Evolutionary conservation across 148 eudicot genomes (phyloP), one percentile per base, ranked within the genome.

Genomic region (Amaranthus palmeri): DNA sequence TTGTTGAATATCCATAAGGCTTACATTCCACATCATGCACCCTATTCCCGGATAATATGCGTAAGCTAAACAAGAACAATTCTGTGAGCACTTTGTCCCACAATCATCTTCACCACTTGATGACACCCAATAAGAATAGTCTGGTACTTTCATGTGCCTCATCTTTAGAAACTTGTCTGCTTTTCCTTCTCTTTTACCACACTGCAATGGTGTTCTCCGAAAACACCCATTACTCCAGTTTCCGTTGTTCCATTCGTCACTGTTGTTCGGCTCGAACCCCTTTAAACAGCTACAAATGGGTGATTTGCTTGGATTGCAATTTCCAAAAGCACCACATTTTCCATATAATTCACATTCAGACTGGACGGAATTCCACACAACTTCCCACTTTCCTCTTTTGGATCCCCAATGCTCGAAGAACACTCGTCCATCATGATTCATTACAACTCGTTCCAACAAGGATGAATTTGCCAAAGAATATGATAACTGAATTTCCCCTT

Each of bases 181-280:
- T 72, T 77, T 74, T 14, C 65, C 72, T 51, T 57, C 79, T 48
- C 43, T 12, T 4, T 10, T 46, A 0, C 44, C 72, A 54, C 90
- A 89, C 58, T 75, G 77, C 74, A 85, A 72, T 7, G n/a, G 50
- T 3, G 56, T 72, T 61, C 44, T 84, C 45, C 89, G 81, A 15
- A 48, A 69, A 76, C 91, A 89, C 63, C 95, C 95, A 65, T 76
- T 60, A 36, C 79, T 80, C 80, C 83, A 88, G 75, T 83, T 83
- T 4, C 81, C 82, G 12, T 59, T 55, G 4, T 47, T 73, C 92
- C 92, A 90, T 57, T 86, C 84, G 9, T 66, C 68, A 1, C 0
- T 9, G 25, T 69, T 45, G 47, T 61, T 77, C 47, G 92, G 96
- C 67, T 43, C 57, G 67, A 83, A 77, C 2, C 36, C 36, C 36